Evolutionary conservation across 148 eudicot species (phyloP).

Genomic region (Rhododendron simsii): DNA sequence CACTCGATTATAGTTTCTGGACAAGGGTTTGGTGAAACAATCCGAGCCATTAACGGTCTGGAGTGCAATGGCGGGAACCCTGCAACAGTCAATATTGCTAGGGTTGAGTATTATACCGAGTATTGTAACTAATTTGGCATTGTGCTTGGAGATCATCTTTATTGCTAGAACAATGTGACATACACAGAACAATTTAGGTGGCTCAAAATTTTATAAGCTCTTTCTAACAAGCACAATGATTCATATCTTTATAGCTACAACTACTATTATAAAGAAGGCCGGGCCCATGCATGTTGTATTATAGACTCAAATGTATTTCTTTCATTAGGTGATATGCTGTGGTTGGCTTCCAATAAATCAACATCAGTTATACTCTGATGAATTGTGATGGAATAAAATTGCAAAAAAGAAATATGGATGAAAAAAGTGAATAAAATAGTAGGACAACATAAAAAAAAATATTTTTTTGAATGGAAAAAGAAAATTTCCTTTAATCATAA

Average conservation of each 20-base stretch:
- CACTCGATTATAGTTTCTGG: constrained; percentile 30
- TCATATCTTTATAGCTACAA: too few species aligned
- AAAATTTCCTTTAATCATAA: too few species aligned
- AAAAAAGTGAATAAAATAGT: too few species aligned
- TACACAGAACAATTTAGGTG: background rate
- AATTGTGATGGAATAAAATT: too few species aligned
- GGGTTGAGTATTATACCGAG: constrained; percentile 31
- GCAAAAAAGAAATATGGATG: too few species aligned
- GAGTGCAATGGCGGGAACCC: constrained; percentile 44
- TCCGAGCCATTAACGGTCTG: constrained; percentile 42
- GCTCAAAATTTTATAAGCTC: background rate
- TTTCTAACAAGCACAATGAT: background rate
- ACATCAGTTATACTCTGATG: background rate
- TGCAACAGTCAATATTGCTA: constrained; percentile 15
- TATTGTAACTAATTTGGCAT: constrained; percentile 52
- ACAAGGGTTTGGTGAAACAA: constrained; percentile 62
- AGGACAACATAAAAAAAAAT: too few species aligned
- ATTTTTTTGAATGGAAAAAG: too few species aligned
- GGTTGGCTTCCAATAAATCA: background rate
- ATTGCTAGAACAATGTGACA: constrained; percentile 10
- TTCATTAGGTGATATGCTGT: background rate
- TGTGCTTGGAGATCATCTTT: constrained; percentile 24
- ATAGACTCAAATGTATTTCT: background rate
- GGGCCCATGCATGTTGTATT: background rate
- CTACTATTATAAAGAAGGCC: background rate